phyloP scores from a whole-genome alignment of 176 grass and related monocot species.

The Oropetium thomaeum region DNA sequence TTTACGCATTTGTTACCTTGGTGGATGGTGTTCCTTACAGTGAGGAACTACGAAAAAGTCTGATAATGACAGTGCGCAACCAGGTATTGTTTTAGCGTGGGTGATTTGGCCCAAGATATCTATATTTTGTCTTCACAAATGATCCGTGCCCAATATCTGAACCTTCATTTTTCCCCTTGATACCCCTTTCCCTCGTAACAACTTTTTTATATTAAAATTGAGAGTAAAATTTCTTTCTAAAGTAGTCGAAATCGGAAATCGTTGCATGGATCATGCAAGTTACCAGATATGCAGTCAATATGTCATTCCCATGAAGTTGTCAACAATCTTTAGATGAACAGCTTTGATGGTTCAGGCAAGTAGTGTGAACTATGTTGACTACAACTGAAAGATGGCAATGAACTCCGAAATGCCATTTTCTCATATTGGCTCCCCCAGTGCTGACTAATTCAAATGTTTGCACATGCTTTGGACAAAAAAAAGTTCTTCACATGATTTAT shows the following conservation, averaged over 20 bases:
- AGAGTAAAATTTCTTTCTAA: not conserved
- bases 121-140: not conserved
- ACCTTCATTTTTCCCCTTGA: not conserved
- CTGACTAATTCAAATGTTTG: not conserved
- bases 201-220: not conserved
- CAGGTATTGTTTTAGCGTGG: slow-evolving; percentile 51
- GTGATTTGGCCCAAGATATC: not conserved
- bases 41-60: slow-evolving; percentile 83
- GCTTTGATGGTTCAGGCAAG: slow-evolving; percentile 3
- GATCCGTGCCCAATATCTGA: not conserved
- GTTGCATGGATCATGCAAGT: not conserved
- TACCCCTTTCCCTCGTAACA: no score
- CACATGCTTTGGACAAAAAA: not conserved
- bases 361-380: not conserved
- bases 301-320: not conserved
- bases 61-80: slow-evolving; percentile 65
- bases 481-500: not conserved
- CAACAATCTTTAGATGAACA: slow-evolving; percentile 17
- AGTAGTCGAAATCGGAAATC: slow-evolving; percentile 16
- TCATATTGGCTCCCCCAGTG: not conserved
- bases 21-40: slow-evolving; percentile 84
- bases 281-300: not conserved
- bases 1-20: slow-evolving; percentile 94
- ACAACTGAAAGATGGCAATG: not conserved
- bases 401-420: slow-evolving; percentile 11